Conservation (phyloP, 345 rosid genomes). For the Clarkia xantiana region DNA sequence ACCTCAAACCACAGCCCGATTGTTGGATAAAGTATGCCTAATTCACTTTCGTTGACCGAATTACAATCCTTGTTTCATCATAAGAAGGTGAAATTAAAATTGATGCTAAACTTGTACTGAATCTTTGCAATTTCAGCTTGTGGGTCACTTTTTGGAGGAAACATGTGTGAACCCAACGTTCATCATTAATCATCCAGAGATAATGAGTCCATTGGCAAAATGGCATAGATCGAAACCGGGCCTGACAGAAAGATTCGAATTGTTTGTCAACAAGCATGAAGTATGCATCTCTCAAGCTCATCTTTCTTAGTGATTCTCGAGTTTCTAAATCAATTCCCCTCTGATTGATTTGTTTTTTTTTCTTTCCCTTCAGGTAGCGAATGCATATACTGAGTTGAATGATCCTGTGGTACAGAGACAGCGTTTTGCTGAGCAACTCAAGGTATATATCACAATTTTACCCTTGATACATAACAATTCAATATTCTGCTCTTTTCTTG, state of each 20-base stretch:
- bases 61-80: too few relatives aligned
- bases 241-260: conserved; percentile 89
- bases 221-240: conserved; percentile 61
- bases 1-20: conserved; percentile 81
- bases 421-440: conserved; percentile 85
- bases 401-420: conserved; percentile 95
- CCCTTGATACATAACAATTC: too few relatives aligned
- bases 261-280: conserved; percentile 83
- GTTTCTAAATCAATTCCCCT: not conserved
- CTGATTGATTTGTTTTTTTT: conserved; percentile 1
- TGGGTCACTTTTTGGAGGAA: conserved; percentile 86
- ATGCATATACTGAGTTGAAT: conserved; percentile 94
- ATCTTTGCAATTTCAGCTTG: conserved; percentile 44
- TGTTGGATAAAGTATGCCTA: conserved; percentile 64
- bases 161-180: conserved; percentile 85
- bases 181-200: conserved; percentile 85
- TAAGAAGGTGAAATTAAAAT: not conserved
- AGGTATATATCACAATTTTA: conserved; percentile 23
- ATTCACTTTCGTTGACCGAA: not conserved
- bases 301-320: not conserved
- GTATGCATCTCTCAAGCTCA: conserved; percentile 15
- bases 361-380: conserved; percentile 41
- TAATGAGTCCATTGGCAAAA: conserved; percentile 85
- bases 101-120: conserved; percentile 1
- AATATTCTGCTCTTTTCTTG: too few relatives aligned